Percentiles rank a stretch among this genome's conserved stretches.
These are phyloP conservation scores for Penicillium cataractarum DNA, from an alignment of 495 filamentous ascomycete genomes.

Conservation along the genomic window DNA sequence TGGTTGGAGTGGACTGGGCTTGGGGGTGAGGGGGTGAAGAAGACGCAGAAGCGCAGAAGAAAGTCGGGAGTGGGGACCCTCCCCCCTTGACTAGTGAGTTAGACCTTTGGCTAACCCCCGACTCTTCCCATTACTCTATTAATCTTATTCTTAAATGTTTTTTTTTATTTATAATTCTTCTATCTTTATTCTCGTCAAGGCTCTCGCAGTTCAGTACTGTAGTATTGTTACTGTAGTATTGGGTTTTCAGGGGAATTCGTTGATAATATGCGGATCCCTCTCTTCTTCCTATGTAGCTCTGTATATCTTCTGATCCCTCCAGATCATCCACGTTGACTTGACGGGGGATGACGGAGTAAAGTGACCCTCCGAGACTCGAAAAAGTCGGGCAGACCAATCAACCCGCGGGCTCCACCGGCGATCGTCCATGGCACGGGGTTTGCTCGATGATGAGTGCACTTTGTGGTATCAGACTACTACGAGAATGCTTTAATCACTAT, in stretches of 20 bases:
- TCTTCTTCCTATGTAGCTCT: too few relatives aligned
- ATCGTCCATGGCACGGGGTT: conserved; percentile 29
- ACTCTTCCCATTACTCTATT: not conserved
- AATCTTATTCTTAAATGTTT: conserved; percentile 1
- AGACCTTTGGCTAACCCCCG: not conserved
- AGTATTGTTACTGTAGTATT: too few relatives aligned
- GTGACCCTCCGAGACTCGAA: conserved; percentile 12
- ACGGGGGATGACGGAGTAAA: conserved; percentile 10
- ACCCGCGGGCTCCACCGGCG: conserved; percentile 23
- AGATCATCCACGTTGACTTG: too few relatives aligned
- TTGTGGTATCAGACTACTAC: too few relatives aligned
- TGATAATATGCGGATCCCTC: too few relatives aligned
- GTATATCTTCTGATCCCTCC: too few relatives aligned
- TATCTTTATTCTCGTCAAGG: not conserved
- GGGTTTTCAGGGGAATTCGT: too few relatives aligned
- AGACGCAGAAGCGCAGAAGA: conserved; percentile 2
- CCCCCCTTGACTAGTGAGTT: not conserved
- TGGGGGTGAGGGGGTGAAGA: not conserved
- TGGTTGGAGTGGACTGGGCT: not conserved
- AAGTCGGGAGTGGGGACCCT: not conserved
- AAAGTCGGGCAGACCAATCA: conserved; percentile 7
- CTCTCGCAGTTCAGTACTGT: too few relatives aligned
- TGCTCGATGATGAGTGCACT: conserved; percentile 29
- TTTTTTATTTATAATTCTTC: not conserved
- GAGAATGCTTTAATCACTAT: too few relatives aligned